Conservation (phyloP, 2,329 filamentous ascomycete species). For the Pyrenochaeta sp. region DNA sequence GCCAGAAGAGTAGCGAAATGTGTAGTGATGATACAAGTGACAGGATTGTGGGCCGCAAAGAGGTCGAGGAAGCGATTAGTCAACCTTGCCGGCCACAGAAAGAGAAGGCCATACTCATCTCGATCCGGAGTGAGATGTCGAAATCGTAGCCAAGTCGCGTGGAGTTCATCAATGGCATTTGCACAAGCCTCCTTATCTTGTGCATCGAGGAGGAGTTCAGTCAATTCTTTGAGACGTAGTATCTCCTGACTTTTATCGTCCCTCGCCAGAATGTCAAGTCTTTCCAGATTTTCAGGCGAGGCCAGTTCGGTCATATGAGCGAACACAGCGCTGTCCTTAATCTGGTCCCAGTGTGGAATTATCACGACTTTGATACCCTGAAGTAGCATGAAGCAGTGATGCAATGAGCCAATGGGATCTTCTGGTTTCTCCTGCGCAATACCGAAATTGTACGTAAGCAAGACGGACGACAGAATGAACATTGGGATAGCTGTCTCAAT, state of each 20-base stretch:
- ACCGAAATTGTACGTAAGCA: conserved; percentile 42
- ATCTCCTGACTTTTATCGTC: conserved; percentile 30
- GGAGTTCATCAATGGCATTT: conserved; percentile 33
- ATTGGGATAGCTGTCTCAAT: conserved; percentile 34
- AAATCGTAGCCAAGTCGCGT: conserved; percentile 28
- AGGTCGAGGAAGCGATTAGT: conserved; percentile 36
- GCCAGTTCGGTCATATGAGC: conserved; percentile 21
- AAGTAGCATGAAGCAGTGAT: conserved; percentile 40
- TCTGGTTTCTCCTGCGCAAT: conserved; percentile 38
- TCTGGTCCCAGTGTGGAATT: conserved; percentile 28
- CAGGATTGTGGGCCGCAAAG: conserved; percentile 35
- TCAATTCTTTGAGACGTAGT: conserved; percentile 32
- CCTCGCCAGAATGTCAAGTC: conserved; percentile 19
- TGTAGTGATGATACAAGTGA: conserved; percentile 37
- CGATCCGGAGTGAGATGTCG: conserved; percentile 25
- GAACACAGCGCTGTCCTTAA: conserved; percentile 29
- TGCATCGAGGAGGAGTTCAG: conserved; percentile 27
- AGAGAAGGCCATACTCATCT: conserved; percentile 35
- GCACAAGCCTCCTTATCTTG: conserved; percentile 31
- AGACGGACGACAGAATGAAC: conserved; percentile 39
- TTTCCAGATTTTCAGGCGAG: conserved; percentile 14
- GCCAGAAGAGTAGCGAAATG: conserved; percentile 39
- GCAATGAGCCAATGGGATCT: conserved; percentile 37
- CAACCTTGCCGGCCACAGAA: conserved; percentile 35
- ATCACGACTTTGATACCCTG: conserved; percentile 39